These are phyloP conservation scores for Casuarina glauca DNA, from an alignment of 306 rosid genomes.

Conservation along the genomic window DNA sequence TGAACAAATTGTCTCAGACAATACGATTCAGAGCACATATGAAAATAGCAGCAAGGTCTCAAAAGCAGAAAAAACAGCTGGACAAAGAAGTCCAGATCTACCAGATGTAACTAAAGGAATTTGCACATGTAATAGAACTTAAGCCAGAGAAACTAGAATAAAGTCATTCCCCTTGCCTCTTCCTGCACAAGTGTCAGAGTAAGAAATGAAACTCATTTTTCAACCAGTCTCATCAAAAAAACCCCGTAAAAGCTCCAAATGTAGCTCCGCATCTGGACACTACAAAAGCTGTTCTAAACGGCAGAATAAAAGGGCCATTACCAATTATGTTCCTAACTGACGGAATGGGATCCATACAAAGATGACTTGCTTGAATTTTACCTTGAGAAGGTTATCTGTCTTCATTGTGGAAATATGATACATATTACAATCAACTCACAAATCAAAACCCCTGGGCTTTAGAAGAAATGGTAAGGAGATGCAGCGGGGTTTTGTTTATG, in stretches of 20 bases:
- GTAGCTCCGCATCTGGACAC: not conserved
- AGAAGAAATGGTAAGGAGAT: not conserved
- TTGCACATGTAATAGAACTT: not conserved
- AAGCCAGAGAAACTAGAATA: not conserved
- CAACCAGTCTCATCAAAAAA: not conserved
- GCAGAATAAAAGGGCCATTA: not conserved
- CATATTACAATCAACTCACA: not conserved
- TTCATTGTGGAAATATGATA: not conserved
- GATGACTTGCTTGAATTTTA: not conserved
- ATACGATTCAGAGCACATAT: not conserved
- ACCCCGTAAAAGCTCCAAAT: not conserved
- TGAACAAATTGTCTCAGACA: conserved; percentile 10
- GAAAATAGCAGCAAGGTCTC: not conserved
- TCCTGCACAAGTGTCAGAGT: not conserved
- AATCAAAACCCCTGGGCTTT: not conserved
- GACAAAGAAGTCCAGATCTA: conserved; percentile 7
- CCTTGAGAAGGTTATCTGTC: not conserved
- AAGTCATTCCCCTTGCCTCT: not conserved
- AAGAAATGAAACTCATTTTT: not conserved
- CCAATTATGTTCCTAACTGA: not conserved
- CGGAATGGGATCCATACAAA: not conserved
- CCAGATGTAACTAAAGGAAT: not conserved
- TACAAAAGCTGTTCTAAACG: not conserved
- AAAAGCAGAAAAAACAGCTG: not conserved
- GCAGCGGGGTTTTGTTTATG: not conserved